A percentile compares a stretch with the other conserved stretches of the same genome.
These are phyloP conservation scores for Phylloporus scabripes DNA, from an alignment of 768 basidiomycete genomes.

Conservation along the genomic window DNA sequence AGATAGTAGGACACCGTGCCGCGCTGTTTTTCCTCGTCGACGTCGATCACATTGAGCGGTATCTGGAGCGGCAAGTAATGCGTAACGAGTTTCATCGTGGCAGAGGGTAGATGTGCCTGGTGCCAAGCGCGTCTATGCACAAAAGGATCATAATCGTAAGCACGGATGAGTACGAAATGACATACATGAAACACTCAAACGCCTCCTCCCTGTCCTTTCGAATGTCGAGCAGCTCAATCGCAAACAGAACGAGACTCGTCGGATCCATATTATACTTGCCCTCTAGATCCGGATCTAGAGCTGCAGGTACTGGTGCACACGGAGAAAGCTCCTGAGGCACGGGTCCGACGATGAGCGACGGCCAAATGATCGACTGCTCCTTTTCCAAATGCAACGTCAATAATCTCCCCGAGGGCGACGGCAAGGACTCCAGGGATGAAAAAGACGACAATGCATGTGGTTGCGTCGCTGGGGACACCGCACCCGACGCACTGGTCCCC, in stretches of 20 bases:
- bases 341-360: constrained; percentile 69
- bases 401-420: constrained; percentile 56
- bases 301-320: constrained; percentile 43
- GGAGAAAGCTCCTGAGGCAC: constrained; percentile 59
- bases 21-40: constrained; percentile 36
- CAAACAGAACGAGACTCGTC: constrained; percentile 70
- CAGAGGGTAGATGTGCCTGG: constrained; percentile 66
- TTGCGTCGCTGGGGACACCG: constrained; percentile 51
- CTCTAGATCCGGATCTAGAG: constrained; percentile 47
- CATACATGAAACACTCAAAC: constrained; percentile 77
- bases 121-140: constrained; percentile 71
- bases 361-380: constrained; percentile 76
- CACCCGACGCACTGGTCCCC: constrained; percentile 42
- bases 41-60: constrained; percentile 32
- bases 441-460: constrained; percentile 61
- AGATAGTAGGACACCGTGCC: constrained; percentile 59
- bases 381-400: constrained; percentile 80
- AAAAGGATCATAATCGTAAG: neutral
- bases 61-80: constrained; percentile 63
- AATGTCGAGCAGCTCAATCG: constrained; percentile 68
- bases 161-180: constrained; percentile 10
- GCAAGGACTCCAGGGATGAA: constrained; percentile 72
- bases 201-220: constrained; percentile 70
- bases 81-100: constrained; percentile 71
- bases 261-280: constrained; percentile 81